Evolutionary conservation across 2,329 filamentous ascomycete genomes (phyloP).

Genomic region (Lachnellula hyalina): DNA sequence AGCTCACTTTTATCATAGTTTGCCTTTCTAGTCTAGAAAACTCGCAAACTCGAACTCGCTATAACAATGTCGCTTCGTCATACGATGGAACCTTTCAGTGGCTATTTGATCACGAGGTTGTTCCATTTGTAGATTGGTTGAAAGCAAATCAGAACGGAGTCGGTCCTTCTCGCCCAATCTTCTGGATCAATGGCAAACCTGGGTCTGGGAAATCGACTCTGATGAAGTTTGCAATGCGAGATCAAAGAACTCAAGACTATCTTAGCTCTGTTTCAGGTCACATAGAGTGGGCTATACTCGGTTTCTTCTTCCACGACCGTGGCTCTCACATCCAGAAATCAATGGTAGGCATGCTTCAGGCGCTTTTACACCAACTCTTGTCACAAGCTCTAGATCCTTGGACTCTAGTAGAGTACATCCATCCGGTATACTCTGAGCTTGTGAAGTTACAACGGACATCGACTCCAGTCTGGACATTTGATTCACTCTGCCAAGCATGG

Average conservation of each 20-base stretch:
- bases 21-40: not conserved
- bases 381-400: not conserved
- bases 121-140: constrained; percentile 1
- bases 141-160: not conserved
- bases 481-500: not conserved
- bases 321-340: not conserved
- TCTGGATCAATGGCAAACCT: constrained; percentile 1
- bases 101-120: not conserved
- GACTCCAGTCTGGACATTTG: not conserved
- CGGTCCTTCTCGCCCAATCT: not conserved
- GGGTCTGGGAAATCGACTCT: constrained; percentile 2
- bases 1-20: not conserved
- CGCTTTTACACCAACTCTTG: not conserved
- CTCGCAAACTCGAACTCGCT: not conserved
- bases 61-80: not conserved
- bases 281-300: not conserved
- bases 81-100: constrained; percentile 1
- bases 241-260: not conserved
- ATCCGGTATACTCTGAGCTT: not conserved
- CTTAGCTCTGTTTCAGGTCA: not conserved
- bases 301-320: not conserved
- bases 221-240: constrained; percentile 3
- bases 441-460: not conserved
- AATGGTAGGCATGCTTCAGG: not conserved
- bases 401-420: not conserved